These are phyloP conservation scores for Echinochloa phyllopogon DNA, from an alignment of 176 grass and related monocot genomes.

Conservation along the genomic window DNA sequence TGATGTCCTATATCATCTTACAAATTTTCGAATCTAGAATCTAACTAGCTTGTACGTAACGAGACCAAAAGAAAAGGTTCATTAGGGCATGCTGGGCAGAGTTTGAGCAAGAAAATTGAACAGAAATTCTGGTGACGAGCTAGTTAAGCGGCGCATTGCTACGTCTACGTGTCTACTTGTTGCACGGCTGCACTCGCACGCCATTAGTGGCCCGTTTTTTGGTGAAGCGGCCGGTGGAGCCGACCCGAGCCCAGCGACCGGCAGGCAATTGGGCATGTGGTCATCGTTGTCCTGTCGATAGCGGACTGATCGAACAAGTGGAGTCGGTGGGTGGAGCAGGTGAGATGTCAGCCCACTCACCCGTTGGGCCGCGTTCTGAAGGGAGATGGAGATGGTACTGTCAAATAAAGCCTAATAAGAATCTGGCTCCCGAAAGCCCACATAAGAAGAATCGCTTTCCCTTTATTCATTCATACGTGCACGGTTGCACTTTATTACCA, in stretches of 20 bases:
- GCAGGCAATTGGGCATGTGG: background rate
- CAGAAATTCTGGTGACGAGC: too few species aligned
- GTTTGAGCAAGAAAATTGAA: too few species aligned
- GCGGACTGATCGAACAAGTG: background rate
- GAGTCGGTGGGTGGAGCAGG: background rate
- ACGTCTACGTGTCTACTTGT: background rate
- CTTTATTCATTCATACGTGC: too few species aligned
- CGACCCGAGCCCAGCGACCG: background rate
- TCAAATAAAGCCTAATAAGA: too few species aligned
- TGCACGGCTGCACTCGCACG: background rate
- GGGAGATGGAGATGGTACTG: too few species aligned
- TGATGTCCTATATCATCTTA: background rate
- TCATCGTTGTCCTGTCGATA: background rate
- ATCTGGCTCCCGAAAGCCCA: too few species aligned
- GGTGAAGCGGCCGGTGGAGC: background rate
- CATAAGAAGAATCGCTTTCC: too few species aligned
- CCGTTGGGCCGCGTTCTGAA: too few species aligned
- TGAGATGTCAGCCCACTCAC: too few species aligned
- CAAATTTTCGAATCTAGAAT: background rate
- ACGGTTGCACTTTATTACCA: too few species aligned
- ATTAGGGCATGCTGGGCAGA: too few species aligned
- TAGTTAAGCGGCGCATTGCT: too few species aligned
- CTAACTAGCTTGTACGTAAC: background rate
- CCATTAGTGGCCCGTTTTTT: background rate
- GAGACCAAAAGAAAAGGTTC: background rate